phyloP scores from a whole-genome alignment of 768 basidiomycete genomes.

The Boletus vermiculosoides region DNA sequence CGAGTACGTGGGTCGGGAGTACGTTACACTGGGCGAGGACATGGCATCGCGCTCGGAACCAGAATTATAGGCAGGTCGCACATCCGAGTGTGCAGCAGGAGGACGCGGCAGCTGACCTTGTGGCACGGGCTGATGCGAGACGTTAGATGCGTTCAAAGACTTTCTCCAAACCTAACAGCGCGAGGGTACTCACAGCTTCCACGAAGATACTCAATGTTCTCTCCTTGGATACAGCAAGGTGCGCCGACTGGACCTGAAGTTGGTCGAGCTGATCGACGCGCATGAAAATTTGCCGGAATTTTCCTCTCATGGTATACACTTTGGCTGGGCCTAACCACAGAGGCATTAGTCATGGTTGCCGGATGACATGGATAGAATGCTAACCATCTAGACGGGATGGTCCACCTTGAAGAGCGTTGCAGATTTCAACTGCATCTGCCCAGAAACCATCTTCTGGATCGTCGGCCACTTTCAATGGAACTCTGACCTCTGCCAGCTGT shows the following conservation, averaged over 20 bases:
- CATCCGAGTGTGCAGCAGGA: conserved; percentile 8
- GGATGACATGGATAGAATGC: neutral
- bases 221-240: conserved; percentile 53
- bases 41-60: conserved; percentile 21
- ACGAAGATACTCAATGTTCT: conserved; percentile 58
- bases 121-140: conserved; percentile 19
- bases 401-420: conserved; percentile 54
- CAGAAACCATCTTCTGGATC: conserved; percentile 59
- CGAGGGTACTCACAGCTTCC: conserved; percentile 47
- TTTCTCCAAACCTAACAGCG: neutral
- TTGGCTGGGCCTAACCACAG: conserved; percentile 56
- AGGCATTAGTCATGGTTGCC: neutral
- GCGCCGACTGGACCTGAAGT: conserved; percentile 52
- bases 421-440: conserved; percentile 67
- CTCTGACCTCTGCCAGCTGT: conserved; percentile 63
- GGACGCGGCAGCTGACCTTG: conserved; percentile 31
- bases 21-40: conserved; percentile 2
- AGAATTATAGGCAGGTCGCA: conserved; percentile 10
- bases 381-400: conserved; percentile 71
- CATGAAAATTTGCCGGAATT: conserved; percentile 68
- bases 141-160: conserved; percentile 6
- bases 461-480: conserved; percentile 51
- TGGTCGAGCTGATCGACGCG: conserved; percentile 52
- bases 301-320: conserved; percentile 63
- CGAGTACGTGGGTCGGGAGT: conserved; percentile 7